Conservation (phyloP, 148 eudicot species). For the Camellia lanceoleosa region DNA sequence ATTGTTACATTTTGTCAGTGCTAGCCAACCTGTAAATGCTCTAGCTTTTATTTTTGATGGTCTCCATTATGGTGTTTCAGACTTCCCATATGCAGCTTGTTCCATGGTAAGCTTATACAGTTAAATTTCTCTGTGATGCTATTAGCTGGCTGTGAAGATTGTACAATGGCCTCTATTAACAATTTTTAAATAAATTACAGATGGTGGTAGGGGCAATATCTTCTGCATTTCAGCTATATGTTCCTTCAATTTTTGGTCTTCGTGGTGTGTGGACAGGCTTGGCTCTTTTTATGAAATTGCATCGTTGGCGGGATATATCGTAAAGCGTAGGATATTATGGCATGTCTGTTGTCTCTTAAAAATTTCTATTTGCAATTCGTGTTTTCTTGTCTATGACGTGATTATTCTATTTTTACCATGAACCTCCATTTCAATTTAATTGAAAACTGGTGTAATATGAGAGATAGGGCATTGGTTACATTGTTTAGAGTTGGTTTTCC, state of each 20-base stretch:
- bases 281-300: no score
- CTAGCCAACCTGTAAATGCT: slow-evolving; percentile 88
- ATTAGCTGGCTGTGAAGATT: neutral
- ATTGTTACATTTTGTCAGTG: slow-evolving; percentile 74
- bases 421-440: no score
- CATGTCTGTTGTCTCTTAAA: no score
- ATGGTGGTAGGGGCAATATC: slow-evolving; percentile 77
- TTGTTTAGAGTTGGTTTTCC: no score
- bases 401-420: no score
- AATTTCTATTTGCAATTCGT: no score
- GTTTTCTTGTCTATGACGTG: no score
- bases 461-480: no score
- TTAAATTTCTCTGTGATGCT: neutral
- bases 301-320: slow-evolving; percentile 71
- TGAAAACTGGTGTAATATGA: no score
- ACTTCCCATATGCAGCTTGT: slow-evolving; percentile 75
- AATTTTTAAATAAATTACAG: slow-evolving; percentile 28
- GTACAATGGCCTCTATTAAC: slow-evolving; percentile 3
- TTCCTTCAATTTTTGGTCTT: slow-evolving; percentile 64
- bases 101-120: slow-evolving; percentile 61
- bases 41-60: slow-evolving; percentile 90
- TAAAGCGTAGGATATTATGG: slow-evolving; percentile 9
- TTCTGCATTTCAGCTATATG: slow-evolving; percentile 58
- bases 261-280: slow-evolving; percentile 89
- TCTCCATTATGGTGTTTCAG: slow-evolving; percentile 87